A percentile compares a stretch with the other conserved stretches of the same genome.
Evolutionary conservation across 1,284 basidiomycete species (phyloP).

Genomic region (Ceratobasidium sp.): DNA sequence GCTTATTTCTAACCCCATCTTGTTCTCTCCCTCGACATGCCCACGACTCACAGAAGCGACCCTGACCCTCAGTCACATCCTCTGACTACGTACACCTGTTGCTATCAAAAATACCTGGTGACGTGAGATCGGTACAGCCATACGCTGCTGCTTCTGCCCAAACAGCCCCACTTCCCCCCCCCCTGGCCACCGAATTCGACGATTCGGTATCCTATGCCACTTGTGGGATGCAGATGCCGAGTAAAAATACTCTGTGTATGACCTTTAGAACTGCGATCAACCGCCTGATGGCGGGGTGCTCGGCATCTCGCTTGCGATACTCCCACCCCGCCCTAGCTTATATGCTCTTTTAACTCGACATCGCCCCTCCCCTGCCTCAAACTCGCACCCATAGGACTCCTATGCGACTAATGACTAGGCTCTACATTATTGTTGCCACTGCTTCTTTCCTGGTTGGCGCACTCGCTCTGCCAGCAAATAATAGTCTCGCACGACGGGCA

Average conservation of each 20-base stretch:
- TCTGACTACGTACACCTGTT: no score
- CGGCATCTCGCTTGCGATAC: slow-evolving; percentile 14
- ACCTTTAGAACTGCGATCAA: neutral
- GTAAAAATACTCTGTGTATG: neutral
- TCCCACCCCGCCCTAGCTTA: neutral
- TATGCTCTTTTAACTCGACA: slow-evolving; percentile 19
- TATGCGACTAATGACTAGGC: slow-evolving; percentile 24
- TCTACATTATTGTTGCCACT: neutral
- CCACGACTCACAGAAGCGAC: no score
- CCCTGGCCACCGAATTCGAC: no score
- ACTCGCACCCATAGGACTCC: no score
- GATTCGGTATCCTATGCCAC: neutral
- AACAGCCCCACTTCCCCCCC: no score
- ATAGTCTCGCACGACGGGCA: neutral
- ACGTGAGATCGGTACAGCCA: no score
- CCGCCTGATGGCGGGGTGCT: neutral
- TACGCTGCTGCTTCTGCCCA: no score
- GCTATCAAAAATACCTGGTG: no score
- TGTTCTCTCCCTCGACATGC: no score
- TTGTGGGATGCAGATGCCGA: neutral
- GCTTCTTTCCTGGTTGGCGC: slow-evolving; percentile 14
- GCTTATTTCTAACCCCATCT: no score
- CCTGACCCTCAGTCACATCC: no score
- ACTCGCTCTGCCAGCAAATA: slow-evolving; percentile 2
- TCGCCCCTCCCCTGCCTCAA: no score